Evolutionary conservation across 768 basidiomycete species (phyloP), one percentile per base, ranked within the genome.

Genomic region (Kwoniella mangroviensis): DNA sequence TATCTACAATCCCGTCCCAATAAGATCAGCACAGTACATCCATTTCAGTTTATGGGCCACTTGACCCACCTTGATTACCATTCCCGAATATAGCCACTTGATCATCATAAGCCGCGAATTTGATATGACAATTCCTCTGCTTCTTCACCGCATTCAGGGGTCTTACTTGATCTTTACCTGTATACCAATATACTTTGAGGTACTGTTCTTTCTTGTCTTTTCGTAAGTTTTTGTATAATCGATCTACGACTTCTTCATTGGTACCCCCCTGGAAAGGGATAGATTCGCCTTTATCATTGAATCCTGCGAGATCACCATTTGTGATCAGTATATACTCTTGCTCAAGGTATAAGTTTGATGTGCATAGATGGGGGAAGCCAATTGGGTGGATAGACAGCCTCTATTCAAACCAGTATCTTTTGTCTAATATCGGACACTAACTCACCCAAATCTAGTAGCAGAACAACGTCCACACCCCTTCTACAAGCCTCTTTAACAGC

Each of bases 71-170:
- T 78, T 90, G 89, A 80, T 90, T 91, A 26, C 90, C 90, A 73
- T 89, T 91, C 10, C 90, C 90, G 21, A 86, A 85, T 69, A 91
- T 90, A 15, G 86, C 88, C 55, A 90, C 86, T 72, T 86, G 84
- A 74, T 88, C 88, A 77, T 91, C 90, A 69, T 90, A 86, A 43
- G 87, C 84, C 84, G 90, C 89, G 76, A 91, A 85, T 79, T 91
- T 90, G 77, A 90, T 86, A 73, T 91, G 90, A 77, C 90, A 91
- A 79, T 90, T 91, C 24, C 90, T 86, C 73, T 90, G 87, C 84
- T 89, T 90, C 75, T 85, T 83, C 40, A 88, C 86, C 12, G 90
- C 90, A 67, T 89, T 89, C 52, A 90, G 85, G 3, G 90, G 90
- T 55, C 86, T 85, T 1, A 85, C 86, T 82, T 90, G 88, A 75